Evolutionary conservation across 768 basidiomycete genomes (phyloP).

Genomic region (Tricholomella constricta): DNA sequence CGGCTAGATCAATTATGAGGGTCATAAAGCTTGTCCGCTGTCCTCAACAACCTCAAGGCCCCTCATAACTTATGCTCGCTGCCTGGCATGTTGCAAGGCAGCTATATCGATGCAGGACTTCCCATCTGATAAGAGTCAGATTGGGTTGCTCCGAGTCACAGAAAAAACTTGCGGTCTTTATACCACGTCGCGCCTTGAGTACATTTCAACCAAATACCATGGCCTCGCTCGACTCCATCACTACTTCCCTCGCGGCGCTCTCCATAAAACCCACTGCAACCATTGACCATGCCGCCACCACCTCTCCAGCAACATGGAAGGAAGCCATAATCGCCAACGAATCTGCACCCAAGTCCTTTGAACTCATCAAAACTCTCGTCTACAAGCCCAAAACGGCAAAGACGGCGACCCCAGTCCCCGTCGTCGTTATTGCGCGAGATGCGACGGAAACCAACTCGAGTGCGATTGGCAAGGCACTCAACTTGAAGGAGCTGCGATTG

Average conservation of each 20-base stretch:
- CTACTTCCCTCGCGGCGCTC: slow-evolving; percentile 48
- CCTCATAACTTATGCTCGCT: slow-evolving; percentile 31
- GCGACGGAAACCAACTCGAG: slow-evolving; percentile 80
- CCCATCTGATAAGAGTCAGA: slow-evolving; percentile 41
- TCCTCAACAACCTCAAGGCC: slow-evolving; percentile 11
- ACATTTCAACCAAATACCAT: slow-evolving; percentile 25
- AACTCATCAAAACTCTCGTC: slow-evolving; percentile 85
- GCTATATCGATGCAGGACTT: slow-evolving; percentile 31
- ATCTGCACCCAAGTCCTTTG: slow-evolving; percentile 58
- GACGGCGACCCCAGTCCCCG: slow-evolving; percentile 76
- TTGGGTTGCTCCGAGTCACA: slow-evolving; percentile 39
- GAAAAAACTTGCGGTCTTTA: slow-evolving; percentile 24
- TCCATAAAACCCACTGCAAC: slow-evolving; percentile 55
- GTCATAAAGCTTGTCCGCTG: slow-evolving; percentile 19
- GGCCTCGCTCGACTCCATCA: slow-evolving; percentile 39
- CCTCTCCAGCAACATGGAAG: slow-evolving; percentile 77
- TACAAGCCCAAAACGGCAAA: slow-evolving; percentile 99
- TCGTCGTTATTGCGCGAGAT: slow-evolving; percentile 86
- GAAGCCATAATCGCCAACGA: slow-evolving; percentile 60
- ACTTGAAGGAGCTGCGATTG: slow-evolving; percentile 84
- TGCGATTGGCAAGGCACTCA: slow-evolving; percentile 76
- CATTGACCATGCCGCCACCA: slow-evolving; percentile 61
- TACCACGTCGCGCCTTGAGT: slow-evolving; percentile 15
- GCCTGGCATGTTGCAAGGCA: slow-evolving; percentile 30
- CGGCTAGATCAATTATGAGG: slow-evolving; percentile 22